Evolutionary conservation across 1,139 yeast genomes (phyloP), one percentile per base, ranked within the genome.

Genomic region (Scheffersomyces insectosa): DNA sequence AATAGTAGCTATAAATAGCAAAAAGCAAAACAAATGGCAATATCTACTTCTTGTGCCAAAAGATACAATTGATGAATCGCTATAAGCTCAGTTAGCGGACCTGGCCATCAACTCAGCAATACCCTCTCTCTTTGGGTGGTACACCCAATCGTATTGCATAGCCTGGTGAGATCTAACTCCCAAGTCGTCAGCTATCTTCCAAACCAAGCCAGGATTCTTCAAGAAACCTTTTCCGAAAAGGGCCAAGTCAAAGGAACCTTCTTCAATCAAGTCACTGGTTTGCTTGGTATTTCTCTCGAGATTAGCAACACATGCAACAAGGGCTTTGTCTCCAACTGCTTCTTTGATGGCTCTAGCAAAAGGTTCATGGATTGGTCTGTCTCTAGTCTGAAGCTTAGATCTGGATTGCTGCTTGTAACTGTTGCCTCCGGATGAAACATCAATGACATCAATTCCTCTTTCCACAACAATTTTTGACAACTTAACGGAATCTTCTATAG

Each of bases 371-470:
- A 64, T 35, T 20, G 25, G 25, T 20, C 25, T 20, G 7, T 20
- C 25, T 6, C 25, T 20, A 2, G 25, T 20, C 25, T 20, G 25
- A 7, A 20, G 25, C 8, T 5, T 20, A 6, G 25, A 20, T 38
- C 58, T 56, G 45, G 72, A 58, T 36, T 53, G 55, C 38, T 66
- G 75, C 15, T 62, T 55, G 33, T 65, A 47, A 47, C 66, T 65
- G 55, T 69, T 73, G 35, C 83, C 85, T 38, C 84, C 84, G 10
- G 81, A 68, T 3, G 84, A 78, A 34, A 75, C 66, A 52, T 81
- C 85, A 32, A 80, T 51, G 12, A 79, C 62, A 47, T 77, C 79
- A 35, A 80, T 67, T 10, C 83, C 83, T 43, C 63, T 67, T 32
- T 69, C 66, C 28, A 66, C 63, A 28, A 80, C 58, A 6, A 66